A percentile compares a stretch with the other conserved stretches of the same genome.
Evolutionary conservation across 805 yeast genomes (phyloP).

Genomic region (Cyberlindnera bimundalis): DNA sequence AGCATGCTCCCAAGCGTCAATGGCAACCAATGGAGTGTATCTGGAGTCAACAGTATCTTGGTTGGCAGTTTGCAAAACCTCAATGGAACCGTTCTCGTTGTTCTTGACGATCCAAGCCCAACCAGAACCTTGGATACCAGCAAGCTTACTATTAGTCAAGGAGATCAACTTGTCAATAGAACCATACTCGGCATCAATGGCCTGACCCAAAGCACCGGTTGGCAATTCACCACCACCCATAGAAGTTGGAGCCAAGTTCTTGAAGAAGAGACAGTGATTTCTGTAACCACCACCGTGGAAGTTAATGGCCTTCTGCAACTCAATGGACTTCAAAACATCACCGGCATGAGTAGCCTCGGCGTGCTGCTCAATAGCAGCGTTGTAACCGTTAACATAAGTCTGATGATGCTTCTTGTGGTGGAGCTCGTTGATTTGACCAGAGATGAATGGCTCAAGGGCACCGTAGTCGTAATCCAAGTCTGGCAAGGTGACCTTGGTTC

Average conservation of each 20-base stretch:
- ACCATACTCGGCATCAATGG: slow-evolving; percentile 65
- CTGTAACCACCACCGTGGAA: slow-evolving; percentile 92
- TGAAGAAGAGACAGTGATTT: slow-evolving; percentile 87
- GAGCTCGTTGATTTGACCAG: slow-evolving; percentile 80
- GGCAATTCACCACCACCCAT: slow-evolving; percentile 72
- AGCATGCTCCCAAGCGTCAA: slow-evolving; percentile 97
- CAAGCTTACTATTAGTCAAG: slow-evolving; percentile 65
- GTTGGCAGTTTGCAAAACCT: slow-evolving; percentile 76
- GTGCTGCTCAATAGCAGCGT: slow-evolving; percentile 70
- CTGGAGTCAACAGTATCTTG: slow-evolving; percentile 78
- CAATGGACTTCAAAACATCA: slow-evolving; percentile 56
- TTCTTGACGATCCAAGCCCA: slow-evolving; percentile 92
- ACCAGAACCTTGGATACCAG: slow-evolving; percentile 92
- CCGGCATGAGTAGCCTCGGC: slow-evolving; percentile 59
- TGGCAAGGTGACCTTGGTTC: slow-evolving; percentile 74
- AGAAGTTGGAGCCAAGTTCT: slow-evolving; percentile 72
- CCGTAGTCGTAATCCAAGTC: slow-evolving; percentile 80
- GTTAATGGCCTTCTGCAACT: slow-evolving; percentile 70
- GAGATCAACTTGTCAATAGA: slow-evolving; percentile 63
- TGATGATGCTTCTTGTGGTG: slow-evolving; percentile 93
- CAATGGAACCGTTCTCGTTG: slow-evolving; percentile 68
- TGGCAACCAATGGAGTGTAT: slow-evolving; percentile 74
- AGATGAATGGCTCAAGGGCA: slow-evolving; percentile 82
- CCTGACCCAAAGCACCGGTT: slow-evolving; percentile 54
- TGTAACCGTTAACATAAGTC: slow-evolving; percentile 84